These are phyloP conservation scores for Candida ovalis DNA, from an alignment of 805 yeast genomes.

Conservation along the genomic window DNA sequence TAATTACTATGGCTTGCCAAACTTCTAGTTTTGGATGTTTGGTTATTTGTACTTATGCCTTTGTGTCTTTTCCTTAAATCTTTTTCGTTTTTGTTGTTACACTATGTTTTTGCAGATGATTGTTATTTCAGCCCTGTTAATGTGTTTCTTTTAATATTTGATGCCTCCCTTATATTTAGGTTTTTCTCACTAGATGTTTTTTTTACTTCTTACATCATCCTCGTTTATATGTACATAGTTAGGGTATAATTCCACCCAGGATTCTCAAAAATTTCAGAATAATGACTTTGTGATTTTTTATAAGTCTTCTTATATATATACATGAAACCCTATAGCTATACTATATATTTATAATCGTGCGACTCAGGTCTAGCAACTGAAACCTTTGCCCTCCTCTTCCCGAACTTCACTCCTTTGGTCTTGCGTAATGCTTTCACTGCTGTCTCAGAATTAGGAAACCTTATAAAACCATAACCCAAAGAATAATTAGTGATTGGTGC, in stretches of 20 bases:
- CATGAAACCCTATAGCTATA: conserved; percentile 9
- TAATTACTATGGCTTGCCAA: no score
- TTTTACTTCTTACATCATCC: not conserved
- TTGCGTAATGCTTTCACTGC: conserved; percentile 44
- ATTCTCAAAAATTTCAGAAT: not conserved
- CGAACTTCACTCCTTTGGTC: conserved; percentile 39
- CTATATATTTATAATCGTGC: conserved; percentile 24
- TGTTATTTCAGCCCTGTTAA: not conserved
- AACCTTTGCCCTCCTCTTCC: conserved; percentile 41
- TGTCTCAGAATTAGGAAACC: conserved; percentile 42
- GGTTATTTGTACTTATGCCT: no score
- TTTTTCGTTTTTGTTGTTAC: not conserved
- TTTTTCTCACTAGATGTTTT: no score
- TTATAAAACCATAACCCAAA: conserved; percentile 59
- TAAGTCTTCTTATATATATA: not conserved
- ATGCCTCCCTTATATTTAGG: not conserved
- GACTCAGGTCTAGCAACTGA: conserved; percentile 23
- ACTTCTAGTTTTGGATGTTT: no score
- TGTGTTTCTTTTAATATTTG: not conserved
- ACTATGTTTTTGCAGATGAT: not conserved
- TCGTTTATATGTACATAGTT: not conserved
- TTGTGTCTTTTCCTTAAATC: not conserved
- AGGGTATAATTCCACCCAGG: not conserved
- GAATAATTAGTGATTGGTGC: conserved; percentile 28
- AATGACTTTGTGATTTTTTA: not conserved